These are phyloP conservation scores for Aspergillus kassunensis DNA, from an alignment of 495 filamentous ascomycete species.

Conservation along the genomic window DNA sequence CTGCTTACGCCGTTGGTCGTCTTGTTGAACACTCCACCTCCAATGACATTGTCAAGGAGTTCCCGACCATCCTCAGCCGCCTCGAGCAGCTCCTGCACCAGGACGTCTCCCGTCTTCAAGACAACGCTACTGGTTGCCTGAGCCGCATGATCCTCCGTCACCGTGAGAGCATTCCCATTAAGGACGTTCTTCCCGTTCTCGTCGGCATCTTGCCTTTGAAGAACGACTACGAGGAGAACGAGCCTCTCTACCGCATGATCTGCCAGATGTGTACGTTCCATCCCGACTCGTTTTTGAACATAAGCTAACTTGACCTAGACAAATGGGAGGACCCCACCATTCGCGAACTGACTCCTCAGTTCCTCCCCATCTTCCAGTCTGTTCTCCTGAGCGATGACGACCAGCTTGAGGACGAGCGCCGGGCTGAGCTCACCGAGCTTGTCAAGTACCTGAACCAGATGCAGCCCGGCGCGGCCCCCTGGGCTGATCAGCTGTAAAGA, in stretches of 20 bases:
- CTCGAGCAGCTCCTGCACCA: slow-evolving; percentile 79
- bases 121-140: slow-evolving; percentile 93
- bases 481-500: slow-evolving; percentile 44
- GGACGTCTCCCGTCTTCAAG: slow-evolving; percentile 71
- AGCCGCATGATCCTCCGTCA: slow-evolving; percentile 85
- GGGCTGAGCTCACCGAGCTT: slow-evolving; percentile 62
- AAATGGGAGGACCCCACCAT: slow-evolving; percentile 67
- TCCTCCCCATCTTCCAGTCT: slow-evolving; percentile 75
- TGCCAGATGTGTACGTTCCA: slow-evolving; percentile 71
- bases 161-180: slow-evolving; percentile 71
- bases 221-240: slow-evolving; percentile 96
- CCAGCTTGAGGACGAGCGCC: slow-evolving; percentile 79
- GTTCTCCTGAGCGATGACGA: slow-evolving; percentile 76
- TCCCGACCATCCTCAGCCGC: slow-evolving; percentile 70
- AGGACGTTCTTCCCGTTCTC: slow-evolving; percentile 76
- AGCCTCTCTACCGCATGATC: slow-evolving; percentile 83
- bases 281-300: neutral
- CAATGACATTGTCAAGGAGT: slow-evolving; percentile 66
- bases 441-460: slow-evolving; percentile 65
- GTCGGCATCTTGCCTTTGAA: slow-evolving; percentile 78
- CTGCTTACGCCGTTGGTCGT: slow-evolving; percentile 84
- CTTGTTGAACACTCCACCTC: slow-evolving; percentile 75
- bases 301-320: slow-evolving; percentile 47
- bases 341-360: slow-evolving; percentile 66
- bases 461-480: slow-evolving; percentile 42